Evolutionary conservation across 768 basidiomycete genomes (phyloP), one percentile per base, ranked within the genome.

Genomic region (Mycena leptocephala): DNA sequence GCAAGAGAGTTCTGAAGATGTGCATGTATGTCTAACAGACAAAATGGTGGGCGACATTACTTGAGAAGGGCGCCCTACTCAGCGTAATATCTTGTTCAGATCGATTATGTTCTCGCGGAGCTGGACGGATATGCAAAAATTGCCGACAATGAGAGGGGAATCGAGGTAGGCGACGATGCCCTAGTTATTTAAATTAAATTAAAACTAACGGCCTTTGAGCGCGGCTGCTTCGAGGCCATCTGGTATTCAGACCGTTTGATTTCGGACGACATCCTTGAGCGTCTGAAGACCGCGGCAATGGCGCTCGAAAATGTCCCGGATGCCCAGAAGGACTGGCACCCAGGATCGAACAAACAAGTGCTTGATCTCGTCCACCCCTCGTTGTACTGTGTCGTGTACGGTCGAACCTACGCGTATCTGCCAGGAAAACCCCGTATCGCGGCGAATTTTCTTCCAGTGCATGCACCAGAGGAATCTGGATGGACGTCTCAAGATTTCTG

Each of bases 281-380:
- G 75, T 28, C 81, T 88, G 14, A 79, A 82, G 26, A 56, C 63
- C 11, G 84, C 80, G 26, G 81, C 82, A 16, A 74, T 48, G 5
- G 43, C 41, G 1, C 86, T 89, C 30, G 87, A 90, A 76, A 72
- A 83, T 33, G 81, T 88, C 5, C 84, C 86, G 0, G 85, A 84
- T 8, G 81, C 79, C 1, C 24, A 83, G 70, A 86, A 84, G 56
- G 89, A 90, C 78, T 90, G 89, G 76, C 76, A 78, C 28, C 76
- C 76, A 0, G 70, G 73, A 4, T 74, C 76, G 10, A 72, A 75
- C 14, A 51, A 58, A 7, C 76, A 78, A 48, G 76, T 78, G 26
- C 73, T 78, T 14, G 76, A 78, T 28, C 76, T 78, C n/a, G 85
- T 89, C 3, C 87, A 90, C 67, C 89, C 89, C 33, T 87, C 88